These are phyloP conservation scores for Uronychia binucleata DNA, from an alignment of 73 alveolate species.

Conservation along the genomic window DNA sequence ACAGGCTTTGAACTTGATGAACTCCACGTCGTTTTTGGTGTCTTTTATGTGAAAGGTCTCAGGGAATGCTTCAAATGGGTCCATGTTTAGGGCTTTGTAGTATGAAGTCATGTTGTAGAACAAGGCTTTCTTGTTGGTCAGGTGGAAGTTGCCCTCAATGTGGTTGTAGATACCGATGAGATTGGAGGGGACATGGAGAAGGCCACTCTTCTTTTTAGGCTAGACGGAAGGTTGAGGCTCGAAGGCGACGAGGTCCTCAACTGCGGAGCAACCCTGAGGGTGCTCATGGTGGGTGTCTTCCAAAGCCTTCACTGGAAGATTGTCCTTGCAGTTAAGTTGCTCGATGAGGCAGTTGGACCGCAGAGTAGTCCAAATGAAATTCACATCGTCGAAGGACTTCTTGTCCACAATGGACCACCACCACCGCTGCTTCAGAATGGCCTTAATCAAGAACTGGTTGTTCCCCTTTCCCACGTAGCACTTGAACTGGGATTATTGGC, in stretches of 20 bases:
- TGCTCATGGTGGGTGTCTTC: neutral
- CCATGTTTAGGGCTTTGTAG: constrained; percentile 44
- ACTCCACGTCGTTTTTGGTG: neutral
- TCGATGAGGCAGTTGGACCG: neutral
- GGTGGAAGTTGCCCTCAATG: neutral
- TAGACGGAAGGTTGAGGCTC: too few relatives aligned
- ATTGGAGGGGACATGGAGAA: neutral
- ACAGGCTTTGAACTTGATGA: neutral
- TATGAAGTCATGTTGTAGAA: constrained; percentile 63
- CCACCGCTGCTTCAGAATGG: neutral
- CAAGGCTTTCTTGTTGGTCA: neutral
- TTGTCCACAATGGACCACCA: constrained; percentile 21
- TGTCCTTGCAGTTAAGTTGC: neutral
- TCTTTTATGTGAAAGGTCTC: constrained; percentile 60
- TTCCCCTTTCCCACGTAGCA: constrained; percentile 28
- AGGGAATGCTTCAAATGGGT: constrained; percentile 76
- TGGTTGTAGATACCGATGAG: neutral
- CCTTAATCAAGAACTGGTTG: constrained; percentile 3
- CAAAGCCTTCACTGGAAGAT: neutral
- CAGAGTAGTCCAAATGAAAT: constrained; percentile 1
- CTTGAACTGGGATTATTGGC: neutral
- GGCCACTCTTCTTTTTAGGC: neutral
- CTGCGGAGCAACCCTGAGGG: neutral
- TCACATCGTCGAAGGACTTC: neutral
- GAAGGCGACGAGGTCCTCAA: neutral